Evolutionary conservation across 352 stramenopile genomes (phyloP).

Genomic region (Phytophthora crassamura): DNA sequence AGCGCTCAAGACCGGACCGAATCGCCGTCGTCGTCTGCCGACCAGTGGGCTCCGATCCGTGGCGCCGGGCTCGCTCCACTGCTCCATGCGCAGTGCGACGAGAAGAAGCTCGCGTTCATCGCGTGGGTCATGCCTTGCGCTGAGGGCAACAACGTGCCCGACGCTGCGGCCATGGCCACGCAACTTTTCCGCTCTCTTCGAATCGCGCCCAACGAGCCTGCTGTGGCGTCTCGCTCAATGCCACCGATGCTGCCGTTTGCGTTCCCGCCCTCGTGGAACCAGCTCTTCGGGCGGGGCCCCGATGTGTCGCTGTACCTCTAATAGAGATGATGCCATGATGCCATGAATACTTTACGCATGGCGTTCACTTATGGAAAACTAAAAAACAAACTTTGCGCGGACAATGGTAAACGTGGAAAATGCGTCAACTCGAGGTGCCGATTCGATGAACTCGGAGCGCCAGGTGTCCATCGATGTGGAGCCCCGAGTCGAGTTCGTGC

Average conservation of each 20-base stretch:
- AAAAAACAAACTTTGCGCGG: not conserved
- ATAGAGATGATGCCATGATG: slow-evolving; percentile 25
- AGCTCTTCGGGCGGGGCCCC: slow-evolving; percentile 66
- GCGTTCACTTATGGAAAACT: not conserved
- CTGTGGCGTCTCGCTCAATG: slow-evolving; percentile 7
- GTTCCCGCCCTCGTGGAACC: slow-evolving; percentile 67
- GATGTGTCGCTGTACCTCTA: slow-evolving; percentile 66
- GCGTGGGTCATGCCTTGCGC: slow-evolving; percentile 75
- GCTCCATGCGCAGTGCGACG: slow-evolving; percentile 47
- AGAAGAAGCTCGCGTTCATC: slow-evolving; percentile 49
- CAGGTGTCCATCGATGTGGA: slow-evolving; percentile 12
- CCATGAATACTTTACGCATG: slow-evolving; percentile 5
- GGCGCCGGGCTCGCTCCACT: slow-evolving; percentile 68
- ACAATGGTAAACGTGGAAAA: not conserved
- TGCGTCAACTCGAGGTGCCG: not conserved
- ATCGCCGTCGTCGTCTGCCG: slow-evolving; percentile 4
- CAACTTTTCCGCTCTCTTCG: slow-evolving; percentile 57
- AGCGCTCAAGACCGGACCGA: slow-evolving; percentile 13
- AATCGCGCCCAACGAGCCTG: slow-evolving; percentile 22
- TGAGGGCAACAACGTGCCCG: slow-evolving; percentile 83
- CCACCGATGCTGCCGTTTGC: slow-evolving; percentile 44
- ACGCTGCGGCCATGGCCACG: slow-evolving; percentile 64
- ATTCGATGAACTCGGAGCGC: not conserved
- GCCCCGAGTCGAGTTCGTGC: slow-evolving; percentile 34
- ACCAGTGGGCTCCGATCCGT: slow-evolving; percentile 56